phyloP scores from a whole-genome alignment of 75 land plant genomes.

The Picea sitchensis region DNA sequence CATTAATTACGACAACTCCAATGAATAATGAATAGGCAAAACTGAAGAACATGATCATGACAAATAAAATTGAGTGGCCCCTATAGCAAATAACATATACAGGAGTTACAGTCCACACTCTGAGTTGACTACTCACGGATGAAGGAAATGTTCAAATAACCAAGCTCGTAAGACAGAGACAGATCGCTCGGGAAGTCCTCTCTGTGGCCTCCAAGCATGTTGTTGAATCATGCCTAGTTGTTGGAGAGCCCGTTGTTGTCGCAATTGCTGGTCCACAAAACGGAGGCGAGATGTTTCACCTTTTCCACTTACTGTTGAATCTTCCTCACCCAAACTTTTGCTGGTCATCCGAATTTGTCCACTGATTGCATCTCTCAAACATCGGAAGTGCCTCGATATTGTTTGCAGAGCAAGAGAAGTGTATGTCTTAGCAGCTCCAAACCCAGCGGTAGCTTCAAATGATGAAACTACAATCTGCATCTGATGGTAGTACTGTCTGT shows the following conservation, averaged over 20 bases:
- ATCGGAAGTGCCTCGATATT: slow-evolving; percentile 79
- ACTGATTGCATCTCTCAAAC: slow-evolving; percentile 66
- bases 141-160: slow-evolving; percentile 77
- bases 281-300: slow-evolving; percentile 44
- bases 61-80: neutral
- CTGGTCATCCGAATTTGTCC: slow-evolving; percentile 51
- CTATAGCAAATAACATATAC: neutral
- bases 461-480: slow-evolving; percentile 68
- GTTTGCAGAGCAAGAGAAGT: slow-evolving; percentile 73
- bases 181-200: slow-evolving; percentile 72
- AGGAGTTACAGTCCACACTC: neutral
- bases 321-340: slow-evolving; percentile 56
- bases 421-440: slow-evolving; percentile 79
- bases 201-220: slow-evolving; percentile 70
- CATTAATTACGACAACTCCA: neutral
- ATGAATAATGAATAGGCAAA: neutral
- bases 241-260: slow-evolving; percentile 64
- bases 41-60: neutral
- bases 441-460: slow-evolving; percentile 76
- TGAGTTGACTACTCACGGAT: slow-evolving; percentile 51
- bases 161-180: slow-evolving; percentile 67
- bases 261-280: slow-evolving; percentile 42
- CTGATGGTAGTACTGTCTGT: slow-evolving; percentile 75
- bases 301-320: slow-evolving; percentile 9
- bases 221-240: slow-evolving; percentile 57